Evolutionary conservation across 2,329 filamentous ascomycete species (phyloP), one percentile per base, ranked within the genome.

Genomic region (Apiospora pterosperma): DNA sequence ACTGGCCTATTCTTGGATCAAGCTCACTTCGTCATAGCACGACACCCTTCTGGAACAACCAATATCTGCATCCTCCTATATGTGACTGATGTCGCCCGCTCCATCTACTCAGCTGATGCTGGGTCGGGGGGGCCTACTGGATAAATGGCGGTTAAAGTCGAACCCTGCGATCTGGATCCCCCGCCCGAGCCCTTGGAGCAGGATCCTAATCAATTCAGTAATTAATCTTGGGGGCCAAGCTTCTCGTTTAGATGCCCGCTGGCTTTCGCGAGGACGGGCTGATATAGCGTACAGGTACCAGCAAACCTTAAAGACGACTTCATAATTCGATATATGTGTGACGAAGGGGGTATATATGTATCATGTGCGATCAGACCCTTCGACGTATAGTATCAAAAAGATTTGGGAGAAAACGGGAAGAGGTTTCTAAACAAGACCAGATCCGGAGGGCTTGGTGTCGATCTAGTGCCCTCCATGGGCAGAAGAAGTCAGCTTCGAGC

Each of bases 101-200:
- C 48, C 48, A 55, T 55, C 48, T 55, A 55, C 28, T 34, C 48
- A 55, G 48, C 48, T 55, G 48, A 55, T 55, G 48, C 28, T 55
- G 48, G 28, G n/a, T n/a, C n/a, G n/a, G n/a, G n/a, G n/a, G n/a
- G 48, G 25, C 48, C 48, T 16, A 55, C 28, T 55, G 48, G 48
- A n/a, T 55, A 55, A 55, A 55, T 55, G 28, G 48, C 48, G 48
- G 48, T 6, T 55, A 55, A 55, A 55, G 48, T 55, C 48, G 48
- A 55, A 55, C 10, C 12, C 48, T 55, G 48, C 34, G 48, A 34
- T 55, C 48, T 55, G 48, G 48, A 55, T 55, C 48, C 48, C 36
- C 48, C 48, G 28, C 48, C 48, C 48, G 28, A 34, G 28, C 48
- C 48, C 28, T 34, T 34, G 48, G 48, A 55, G 48, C 34, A 34